Base-by-base conservation (phyloP, 495 filamentous ascomycete genomes). In the Podospora tetraspora region DNA sequence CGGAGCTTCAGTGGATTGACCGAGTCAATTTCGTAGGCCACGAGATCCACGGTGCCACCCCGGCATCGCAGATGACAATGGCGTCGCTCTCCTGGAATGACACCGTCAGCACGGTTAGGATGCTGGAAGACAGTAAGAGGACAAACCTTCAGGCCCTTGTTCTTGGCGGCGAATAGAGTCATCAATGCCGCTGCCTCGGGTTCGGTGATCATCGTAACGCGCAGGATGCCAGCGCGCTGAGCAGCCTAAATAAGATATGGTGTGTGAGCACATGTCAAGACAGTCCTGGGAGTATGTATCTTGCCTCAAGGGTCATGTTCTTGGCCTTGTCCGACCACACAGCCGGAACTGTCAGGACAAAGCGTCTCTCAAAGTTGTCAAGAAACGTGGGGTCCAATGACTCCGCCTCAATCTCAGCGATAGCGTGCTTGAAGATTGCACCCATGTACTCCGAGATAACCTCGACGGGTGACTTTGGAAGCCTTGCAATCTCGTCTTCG, bases 181-280 rank as follows among this genome's bases (percentile, higher is more conserved):
- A 82, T 83, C 34, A 83, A 70, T 9, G 83, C 82, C 6, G 83
- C 82, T 5, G 82, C 82, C 68, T 85, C 83, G 10, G 83, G 82
- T 59, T 84, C 80, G 19, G 77, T 69, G 21, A 69, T 58, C n/a
- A 63, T 24, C 62, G 27, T 23, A 66, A 59, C 65, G 2, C 30
- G 25, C 1, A 19, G 29, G 10, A 61, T 59, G 16, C 37, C 37
- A 2, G 37, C 37, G n/a, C 16, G 37, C 16, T n/a, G 12, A 52
- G 37, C 37, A 12, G 37, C 37, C 37, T 52, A 52, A 3, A 7
- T 52, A 52, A n/a, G 37, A 5, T 6, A n/a, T 52, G 16, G 37
- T 34, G 12, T 34, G 32, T 52, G 1, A 52, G 37, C 37, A n/a
- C 16, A 8, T 8, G 13, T 19, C 13, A 7, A 5, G 16, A 7